These are phyloP conservation scores for Mycosarcoma mackinlayi DNA, from an alignment of 1,284 basidiomycete species.

Conservation along the genomic window DNA sequence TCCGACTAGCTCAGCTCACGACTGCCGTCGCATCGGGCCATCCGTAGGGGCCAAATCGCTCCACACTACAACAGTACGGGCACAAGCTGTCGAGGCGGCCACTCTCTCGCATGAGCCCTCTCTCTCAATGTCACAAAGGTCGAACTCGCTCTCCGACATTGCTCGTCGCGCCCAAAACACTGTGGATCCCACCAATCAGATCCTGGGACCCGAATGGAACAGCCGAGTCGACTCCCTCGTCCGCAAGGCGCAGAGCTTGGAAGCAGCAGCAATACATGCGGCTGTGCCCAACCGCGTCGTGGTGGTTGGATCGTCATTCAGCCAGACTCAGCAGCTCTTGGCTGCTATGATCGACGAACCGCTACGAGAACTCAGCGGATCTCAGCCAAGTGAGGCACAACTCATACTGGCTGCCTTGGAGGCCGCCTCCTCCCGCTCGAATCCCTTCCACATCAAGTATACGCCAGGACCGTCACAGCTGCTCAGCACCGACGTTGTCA, in stretches of 20 bases:
- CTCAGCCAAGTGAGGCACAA: conserved; percentile 13
- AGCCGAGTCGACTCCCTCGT: conserved; percentile 14
- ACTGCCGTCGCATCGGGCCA: not conserved
- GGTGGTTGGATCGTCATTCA: conserved; percentile 33
- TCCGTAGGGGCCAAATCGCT: not conserved
- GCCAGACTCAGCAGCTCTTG: conserved; percentile 34
- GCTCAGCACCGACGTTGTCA: not conserved
- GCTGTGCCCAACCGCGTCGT: conserved; percentile 13
- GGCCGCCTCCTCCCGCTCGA: not conserved
- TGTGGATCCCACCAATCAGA: conserved; percentile 8
- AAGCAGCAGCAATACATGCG: not conserved
- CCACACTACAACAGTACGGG: not conserved
- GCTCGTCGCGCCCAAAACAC: conserved; percentile 18
- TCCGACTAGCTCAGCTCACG: not conserved
- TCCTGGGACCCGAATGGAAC: conserved; percentile 18
- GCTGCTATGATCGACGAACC: conserved; percentile 48
- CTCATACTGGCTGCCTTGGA: conserved; percentile 7
- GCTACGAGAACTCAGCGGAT: conserved; percentile 31
- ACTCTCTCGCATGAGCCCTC: not conserved
- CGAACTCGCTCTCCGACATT: conserved; percentile 8
- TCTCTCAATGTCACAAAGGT: not conserved
- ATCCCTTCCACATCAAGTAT: conserved; percentile 30
- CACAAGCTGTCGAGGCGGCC: conserved; percentile 22
- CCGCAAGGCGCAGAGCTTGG: conserved; percentile 7
- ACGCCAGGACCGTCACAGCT: conserved; percentile 18